Evolutionary conservation across 2,329 filamentous ascomycete genomes (phyloP).

Genomic region (Sclerotinia minor): DNA sequence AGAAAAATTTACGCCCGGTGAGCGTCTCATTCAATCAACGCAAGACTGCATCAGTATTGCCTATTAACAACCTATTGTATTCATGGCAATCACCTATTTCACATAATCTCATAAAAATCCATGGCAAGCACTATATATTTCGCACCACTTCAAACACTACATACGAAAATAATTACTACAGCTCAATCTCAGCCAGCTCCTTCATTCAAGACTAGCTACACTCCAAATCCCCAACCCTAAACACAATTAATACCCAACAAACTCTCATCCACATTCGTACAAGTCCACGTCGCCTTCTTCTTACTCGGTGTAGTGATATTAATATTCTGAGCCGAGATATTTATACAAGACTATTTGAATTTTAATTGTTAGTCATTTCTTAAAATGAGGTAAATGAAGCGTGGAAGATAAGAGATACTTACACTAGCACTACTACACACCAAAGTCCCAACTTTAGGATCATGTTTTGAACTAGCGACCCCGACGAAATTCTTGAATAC

Average conservation of each 20-base stretch:
- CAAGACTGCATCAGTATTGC: too few species aligned
- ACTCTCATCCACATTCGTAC: constrained; percentile 45
- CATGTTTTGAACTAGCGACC: constrained; percentile 49
- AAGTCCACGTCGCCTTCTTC: constrained; percentile 45
- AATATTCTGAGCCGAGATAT: constrained; percentile 51
- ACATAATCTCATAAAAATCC: background rate
- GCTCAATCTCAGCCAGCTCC: background rate
- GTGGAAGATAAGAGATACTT: background rate
- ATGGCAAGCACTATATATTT: background rate
- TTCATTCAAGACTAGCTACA: too few species aligned
- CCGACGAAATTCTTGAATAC: constrained; percentile 44
- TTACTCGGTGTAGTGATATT: constrained; percentile 50
- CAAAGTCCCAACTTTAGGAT: constrained; percentile 47
- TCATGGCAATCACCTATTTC: too few species aligned
- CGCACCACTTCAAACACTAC: background rate
- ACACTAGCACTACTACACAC: constrained; percentile 49
- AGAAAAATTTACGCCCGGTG: background rate
- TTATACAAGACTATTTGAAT: constrained; percentile 28
- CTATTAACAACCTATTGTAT: too few species aligned
- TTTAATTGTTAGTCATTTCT: too few species aligned
- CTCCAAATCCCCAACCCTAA: background rate
- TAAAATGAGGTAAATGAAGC: too few species aligned
- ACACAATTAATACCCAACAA: constrained; percentile 19
- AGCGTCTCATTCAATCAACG: too few species aligned
- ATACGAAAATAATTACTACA: background rate